Percentiles rank a stretch among this genome's conserved stretches.
Conservation (phyloP, 176 grass and related monocot genomes). For the Secale cereale region DNA sequence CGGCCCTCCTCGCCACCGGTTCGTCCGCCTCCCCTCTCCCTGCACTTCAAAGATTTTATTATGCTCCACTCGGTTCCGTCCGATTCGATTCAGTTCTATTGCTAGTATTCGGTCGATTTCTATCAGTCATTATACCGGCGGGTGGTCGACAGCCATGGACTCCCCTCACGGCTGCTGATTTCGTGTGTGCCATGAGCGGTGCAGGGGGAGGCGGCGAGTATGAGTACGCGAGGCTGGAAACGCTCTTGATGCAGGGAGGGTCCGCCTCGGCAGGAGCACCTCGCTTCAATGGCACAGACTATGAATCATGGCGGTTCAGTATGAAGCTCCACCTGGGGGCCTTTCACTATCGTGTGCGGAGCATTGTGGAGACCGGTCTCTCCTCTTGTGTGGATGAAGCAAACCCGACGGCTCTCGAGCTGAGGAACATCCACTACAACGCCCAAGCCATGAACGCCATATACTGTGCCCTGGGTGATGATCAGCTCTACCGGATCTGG, state of each 20-base stretch:
- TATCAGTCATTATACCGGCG: too few species aligned
- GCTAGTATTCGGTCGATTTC: background rate
- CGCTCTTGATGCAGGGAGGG: constrained; percentile 40
- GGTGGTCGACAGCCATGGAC: too few species aligned
- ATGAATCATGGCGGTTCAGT: background rate
- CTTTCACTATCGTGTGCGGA: background rate
- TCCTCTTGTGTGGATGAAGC: background rate
- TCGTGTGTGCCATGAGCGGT: background rate
- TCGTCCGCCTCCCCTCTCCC: background rate
- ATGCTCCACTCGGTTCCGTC: background rate
- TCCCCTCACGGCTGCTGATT: background rate
- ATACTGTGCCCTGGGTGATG: background rate
- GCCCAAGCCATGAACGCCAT: background rate
- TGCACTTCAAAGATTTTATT: background rate
- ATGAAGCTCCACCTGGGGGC: fast-evolving
- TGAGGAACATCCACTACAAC: background rate
- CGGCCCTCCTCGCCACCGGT: constrained; percentile 36
- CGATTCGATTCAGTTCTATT: background rate
- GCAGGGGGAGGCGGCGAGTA: constrained; percentile 45
- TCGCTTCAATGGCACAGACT: background rate
- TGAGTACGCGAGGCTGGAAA: constrained; percentile 37
- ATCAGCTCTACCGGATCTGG: background rate
- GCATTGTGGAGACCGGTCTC: background rate
- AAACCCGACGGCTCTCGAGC: background rate
- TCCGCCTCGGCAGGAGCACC: constrained; percentile 19